Conservation (phyloP, 176 grass and related monocot genomes). For the Cenchrus purpureus region DNA sequence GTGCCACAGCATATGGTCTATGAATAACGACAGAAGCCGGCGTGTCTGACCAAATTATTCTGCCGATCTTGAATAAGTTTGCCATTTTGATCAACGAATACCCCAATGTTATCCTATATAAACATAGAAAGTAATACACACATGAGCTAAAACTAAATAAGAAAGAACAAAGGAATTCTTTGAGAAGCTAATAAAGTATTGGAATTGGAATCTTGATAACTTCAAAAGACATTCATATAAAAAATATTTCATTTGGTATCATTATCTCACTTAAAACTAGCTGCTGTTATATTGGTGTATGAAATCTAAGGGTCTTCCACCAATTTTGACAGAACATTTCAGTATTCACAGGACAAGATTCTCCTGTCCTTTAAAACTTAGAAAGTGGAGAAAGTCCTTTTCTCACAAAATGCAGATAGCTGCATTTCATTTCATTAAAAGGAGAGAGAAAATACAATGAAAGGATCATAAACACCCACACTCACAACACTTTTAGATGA, state of each 20-base stretch:
- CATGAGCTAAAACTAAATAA: conserved; percentile 1
- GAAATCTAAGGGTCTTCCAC: conserved; percentile 24
- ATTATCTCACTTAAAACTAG: conserved; percentile 23
- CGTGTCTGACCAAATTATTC: conserved; percentile 93
- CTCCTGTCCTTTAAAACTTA: conserved; percentile 22
- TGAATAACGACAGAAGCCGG: conserved; percentile 82
- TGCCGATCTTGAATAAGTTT: conserved; percentile 94
- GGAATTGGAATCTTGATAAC: background rate
- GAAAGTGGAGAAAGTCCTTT: conserved; percentile 11
- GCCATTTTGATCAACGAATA: conserved; percentile 99
- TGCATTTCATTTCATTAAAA: too few species aligned
- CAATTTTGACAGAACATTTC: conserved; percentile 28
- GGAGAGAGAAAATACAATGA: too few species aligned
- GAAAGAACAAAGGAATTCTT: conserved; percentile 18
- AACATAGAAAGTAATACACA: conserved; percentile 19
- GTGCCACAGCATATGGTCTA: conserved; percentile 82
- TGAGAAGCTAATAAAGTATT: background rate
- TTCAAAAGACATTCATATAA: conserved; percentile 9
- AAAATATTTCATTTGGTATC: conserved; percentile 1
- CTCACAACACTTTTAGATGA: too few species aligned
- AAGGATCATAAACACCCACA: too few species aligned
- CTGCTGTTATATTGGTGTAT: background rate
- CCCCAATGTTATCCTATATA: conserved; percentile 90
- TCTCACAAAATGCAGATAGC: too few species aligned
- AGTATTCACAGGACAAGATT: conserved; percentile 22